These are phyloP conservation scores for Phytophthora quininea DNA, from an alignment of 352 stramenopile species.

Conservation along the genomic window DNA sequence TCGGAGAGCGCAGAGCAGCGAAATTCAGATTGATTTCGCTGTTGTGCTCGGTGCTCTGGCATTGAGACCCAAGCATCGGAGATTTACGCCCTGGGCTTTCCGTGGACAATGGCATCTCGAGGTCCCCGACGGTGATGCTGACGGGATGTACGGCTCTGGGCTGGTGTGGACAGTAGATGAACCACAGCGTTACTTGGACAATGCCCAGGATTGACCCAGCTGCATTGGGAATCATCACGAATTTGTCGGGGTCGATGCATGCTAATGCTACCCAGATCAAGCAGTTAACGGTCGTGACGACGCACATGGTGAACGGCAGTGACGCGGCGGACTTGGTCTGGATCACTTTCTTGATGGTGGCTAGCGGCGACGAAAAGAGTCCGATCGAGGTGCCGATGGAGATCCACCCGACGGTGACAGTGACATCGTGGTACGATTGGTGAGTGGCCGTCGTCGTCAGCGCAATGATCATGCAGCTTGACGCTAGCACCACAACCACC, in stretches of 20 bases:
- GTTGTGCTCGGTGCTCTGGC: neutral
- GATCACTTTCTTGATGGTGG: slow-evolving; percentile 55
- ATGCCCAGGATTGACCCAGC: slow-evolving; percentile 44
- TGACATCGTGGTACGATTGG: slow-evolving; percentile 16
- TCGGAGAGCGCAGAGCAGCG: neutral
- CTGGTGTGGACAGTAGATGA: slow-evolving; percentile 43
- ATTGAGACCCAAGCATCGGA: neutral
- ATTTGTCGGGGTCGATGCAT: slow-evolving; percentile 45
- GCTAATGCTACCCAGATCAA: slow-evolving; percentile 60
- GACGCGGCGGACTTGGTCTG: slow-evolving; percentile 55
- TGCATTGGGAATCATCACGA: slow-evolving; percentile 55
- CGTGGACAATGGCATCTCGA: slow-evolving; percentile 1
- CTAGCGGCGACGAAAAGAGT: slow-evolving; percentile 66
- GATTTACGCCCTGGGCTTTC: neutral
- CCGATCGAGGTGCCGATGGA: slow-evolving; percentile 49
- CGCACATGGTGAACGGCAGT: slow-evolving; percentile 57
- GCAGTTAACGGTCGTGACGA: slow-evolving; percentile 59
- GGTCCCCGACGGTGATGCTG: neutral
- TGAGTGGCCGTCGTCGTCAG: neutral
- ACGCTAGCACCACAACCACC: slow-evolving; percentile 13
- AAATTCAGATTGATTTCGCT: neutral
- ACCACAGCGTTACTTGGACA: slow-evolving; percentile 61
- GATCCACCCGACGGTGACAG: slow-evolving; percentile 41
- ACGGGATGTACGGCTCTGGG: neutral
- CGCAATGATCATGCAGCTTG: slow-evolving; percentile 32